Base-by-base conservation (phyloP, 2,329 filamentous ascomycete genomes). In the Reticulascus tulasneorum region DNA sequence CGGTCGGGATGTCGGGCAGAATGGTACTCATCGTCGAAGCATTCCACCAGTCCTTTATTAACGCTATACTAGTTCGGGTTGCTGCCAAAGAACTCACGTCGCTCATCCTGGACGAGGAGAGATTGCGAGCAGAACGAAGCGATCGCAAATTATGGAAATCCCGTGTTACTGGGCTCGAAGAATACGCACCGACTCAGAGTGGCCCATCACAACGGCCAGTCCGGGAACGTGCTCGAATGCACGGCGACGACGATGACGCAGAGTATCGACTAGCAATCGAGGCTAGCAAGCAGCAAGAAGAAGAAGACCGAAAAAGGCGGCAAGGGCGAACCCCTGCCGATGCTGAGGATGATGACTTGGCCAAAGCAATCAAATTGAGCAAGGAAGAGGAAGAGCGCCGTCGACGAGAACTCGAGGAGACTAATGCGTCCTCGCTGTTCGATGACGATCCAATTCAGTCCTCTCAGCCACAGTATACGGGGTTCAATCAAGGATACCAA, bases 71-170 rank as follows among this genome's bases (percentile, higher is more conserved):
- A 98, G 93, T 98, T 38, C 88, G 93, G 44, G 84, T 94, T 46
- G 91, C 93, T 23, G 93, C 93, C 24, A 98, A 96, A 65, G 93
- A 98, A 64, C 75, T 98, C 44, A 97, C 91, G 1, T 79, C 89
- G 12, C 72, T 98, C 41, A 85, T 98, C 49, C 69, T 94, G 54
- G 93, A 98, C 59, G 93, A 98, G 62, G 93, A 97, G 53, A 80
- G 93, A 55, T 66, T 98, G 52, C 84, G 90, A 49, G 83, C 81
- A 45, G 93, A 98, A 67, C 82, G 93, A 55, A 87, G 79, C 53
- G 93, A 97, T 60, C 80, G 93, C 38, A 94, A 89, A 59, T 80
- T 86, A 3, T 98, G 93, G 93, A 98, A 98, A 64, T 94, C 90
- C 34, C 85, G 93, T 41, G 93, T 98, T 23, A 89, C 83, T 21